Percentiles rank a stretch among this genome's conserved stretches.
These are phyloP conservation scores for Coemansia sp. DNA, from an alignment of 192 early-diverging fungal species.

Conservation along the genomic window DNA sequence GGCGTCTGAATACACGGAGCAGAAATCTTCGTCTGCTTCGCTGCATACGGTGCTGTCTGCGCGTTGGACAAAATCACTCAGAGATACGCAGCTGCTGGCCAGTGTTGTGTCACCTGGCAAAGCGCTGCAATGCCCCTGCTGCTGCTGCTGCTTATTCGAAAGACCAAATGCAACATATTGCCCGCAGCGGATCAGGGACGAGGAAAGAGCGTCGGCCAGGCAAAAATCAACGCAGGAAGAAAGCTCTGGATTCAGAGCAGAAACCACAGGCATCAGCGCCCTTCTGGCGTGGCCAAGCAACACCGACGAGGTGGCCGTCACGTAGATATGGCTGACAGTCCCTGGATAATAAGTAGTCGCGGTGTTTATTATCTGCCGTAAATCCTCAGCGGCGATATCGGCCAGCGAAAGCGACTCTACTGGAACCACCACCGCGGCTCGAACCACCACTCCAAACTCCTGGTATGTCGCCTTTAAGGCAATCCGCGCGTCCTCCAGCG, in stretches of 20 bases:
- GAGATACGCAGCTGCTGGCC: background rate
- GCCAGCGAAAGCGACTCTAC: slow-evolving; percentile 43
- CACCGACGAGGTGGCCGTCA: slow-evolving; percentile 43
- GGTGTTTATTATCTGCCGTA: slow-evolving; percentile 14
- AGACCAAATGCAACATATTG: background rate
- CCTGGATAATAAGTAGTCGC: slow-evolving; percentile 27
- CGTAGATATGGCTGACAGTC: slow-evolving; percentile 26
- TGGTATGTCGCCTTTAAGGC: slow-evolving; percentile 26
- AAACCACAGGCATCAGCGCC: slow-evolving; percentile 26
- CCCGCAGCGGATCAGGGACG: background rate
- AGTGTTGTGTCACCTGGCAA: background rate
- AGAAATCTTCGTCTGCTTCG: slow-evolving; percentile 41
- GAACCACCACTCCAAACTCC: background rate
- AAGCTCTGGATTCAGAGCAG: background rate
- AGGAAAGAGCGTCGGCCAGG: slow-evolving; percentile 12
- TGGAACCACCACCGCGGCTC: slow-evolving; percentile 31
- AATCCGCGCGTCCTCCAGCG: slow-evolving; percentile 45
- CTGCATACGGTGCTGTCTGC: slow-evolving; percentile 15
- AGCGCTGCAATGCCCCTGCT: background rate
- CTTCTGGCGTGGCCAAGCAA: slow-evolving; percentile 42
- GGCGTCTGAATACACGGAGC: slow-evolving; percentile 32
- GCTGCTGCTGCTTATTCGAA: background rate
- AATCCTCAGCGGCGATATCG: slow-evolving; percentile 13
- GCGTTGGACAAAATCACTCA: slow-evolving; percentile 17
- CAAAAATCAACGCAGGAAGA: slow-evolving; percentile 9